phyloP scores from a whole-genome alignment of 345 rosid genomes.

The Hypericum perforatum region DNA sequence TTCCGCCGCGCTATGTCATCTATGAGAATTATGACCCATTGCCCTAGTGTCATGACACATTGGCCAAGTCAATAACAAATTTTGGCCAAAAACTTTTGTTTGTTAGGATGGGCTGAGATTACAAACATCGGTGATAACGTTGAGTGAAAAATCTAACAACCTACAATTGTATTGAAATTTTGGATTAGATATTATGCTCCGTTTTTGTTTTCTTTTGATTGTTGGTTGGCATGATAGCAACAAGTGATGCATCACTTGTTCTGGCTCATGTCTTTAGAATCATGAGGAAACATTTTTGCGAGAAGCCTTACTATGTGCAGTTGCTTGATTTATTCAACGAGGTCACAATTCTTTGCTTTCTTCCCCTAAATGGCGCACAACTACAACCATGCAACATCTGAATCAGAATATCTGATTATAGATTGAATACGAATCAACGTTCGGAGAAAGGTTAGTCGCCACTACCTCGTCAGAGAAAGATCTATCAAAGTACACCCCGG shows the following conservation, averaged over 20 bases:
- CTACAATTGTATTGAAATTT: too few relatives aligned
- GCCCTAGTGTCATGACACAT: too few relatives aligned
- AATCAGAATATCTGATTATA: too few relatives aligned
- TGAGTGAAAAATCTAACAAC: too few relatives aligned
- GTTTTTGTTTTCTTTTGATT: not conserved
- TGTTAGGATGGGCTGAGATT: too few relatives aligned
- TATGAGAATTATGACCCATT: too few relatives aligned
- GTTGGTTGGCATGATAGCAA: constrained; percentile 3
- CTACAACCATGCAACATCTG: not conserved
- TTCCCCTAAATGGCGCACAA: not conserved
- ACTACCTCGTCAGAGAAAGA: not conserved
- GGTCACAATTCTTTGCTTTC: not conserved
- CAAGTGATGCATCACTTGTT: not conserved
- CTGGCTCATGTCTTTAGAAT: not conserved
- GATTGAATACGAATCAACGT: not conserved
- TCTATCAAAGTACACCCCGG: not conserved
- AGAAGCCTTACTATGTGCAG: not conserved
- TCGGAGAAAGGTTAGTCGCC: not conserved
- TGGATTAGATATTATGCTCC: too few relatives aligned
- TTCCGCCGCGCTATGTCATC: too few relatives aligned
- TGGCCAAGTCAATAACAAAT: too few relatives aligned
- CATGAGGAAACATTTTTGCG: not conserved
- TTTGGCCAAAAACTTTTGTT: too few relatives aligned
- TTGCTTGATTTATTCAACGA: not conserved
- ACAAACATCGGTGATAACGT: too few relatives aligned